Conservation (phyloP, 768 basidiomycete genomes). For the Mycena maculata region DNA sequence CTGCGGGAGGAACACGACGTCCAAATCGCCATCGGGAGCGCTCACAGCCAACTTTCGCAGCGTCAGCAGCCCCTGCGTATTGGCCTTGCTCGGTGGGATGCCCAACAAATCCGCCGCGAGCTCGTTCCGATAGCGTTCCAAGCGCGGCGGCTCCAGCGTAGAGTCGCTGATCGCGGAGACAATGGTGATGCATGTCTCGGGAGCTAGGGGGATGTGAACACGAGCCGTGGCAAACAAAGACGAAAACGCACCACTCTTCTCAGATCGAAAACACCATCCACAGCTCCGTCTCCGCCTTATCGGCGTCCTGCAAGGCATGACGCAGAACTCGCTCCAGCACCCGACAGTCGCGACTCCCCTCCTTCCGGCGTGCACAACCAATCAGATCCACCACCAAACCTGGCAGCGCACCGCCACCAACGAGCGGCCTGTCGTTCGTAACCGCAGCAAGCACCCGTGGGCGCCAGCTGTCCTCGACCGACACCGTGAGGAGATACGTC, state of each 20-base stretch:
- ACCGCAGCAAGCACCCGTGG: constrained; percentile 51
- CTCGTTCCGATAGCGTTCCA: constrained; percentile 90
- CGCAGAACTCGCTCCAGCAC: constrained; percentile 71
- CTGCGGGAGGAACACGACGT: constrained; percentile 86
- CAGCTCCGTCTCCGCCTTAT: constrained; percentile 73
- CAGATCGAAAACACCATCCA: constrained; percentile 84
- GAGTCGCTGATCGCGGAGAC: constrained; percentile 68
- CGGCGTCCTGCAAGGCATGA: constrained; percentile 67
- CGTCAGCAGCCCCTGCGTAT: constrained; percentile 73
- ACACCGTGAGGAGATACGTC: constrained; percentile 71
- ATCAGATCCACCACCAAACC: constrained; percentile 47
- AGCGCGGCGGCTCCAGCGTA: constrained; percentile 74
- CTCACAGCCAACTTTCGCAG: constrained; percentile 77
- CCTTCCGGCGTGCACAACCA: constrained; percentile 45
- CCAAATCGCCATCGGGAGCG: constrained; percentile 83
- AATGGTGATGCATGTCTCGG: constrained; percentile 75
- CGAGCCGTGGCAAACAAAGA: not conserved
- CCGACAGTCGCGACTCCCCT: constrained; percentile 66
- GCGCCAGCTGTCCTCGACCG: constrained; percentile 65
- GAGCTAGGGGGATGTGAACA: constrained; percentile 58
- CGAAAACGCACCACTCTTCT: constrained; percentile 65
- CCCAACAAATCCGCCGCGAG: constrained; percentile 84
- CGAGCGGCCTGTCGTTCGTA: constrained; percentile 38
- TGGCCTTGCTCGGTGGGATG: constrained; percentile 70
- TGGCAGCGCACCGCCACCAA: constrained; percentile 39